A percentile compares a stretch with the other conserved stretches of the same genome.
Conservation (phyloP, 148 eudicot genomes). For the Spergularia marina region DNA sequence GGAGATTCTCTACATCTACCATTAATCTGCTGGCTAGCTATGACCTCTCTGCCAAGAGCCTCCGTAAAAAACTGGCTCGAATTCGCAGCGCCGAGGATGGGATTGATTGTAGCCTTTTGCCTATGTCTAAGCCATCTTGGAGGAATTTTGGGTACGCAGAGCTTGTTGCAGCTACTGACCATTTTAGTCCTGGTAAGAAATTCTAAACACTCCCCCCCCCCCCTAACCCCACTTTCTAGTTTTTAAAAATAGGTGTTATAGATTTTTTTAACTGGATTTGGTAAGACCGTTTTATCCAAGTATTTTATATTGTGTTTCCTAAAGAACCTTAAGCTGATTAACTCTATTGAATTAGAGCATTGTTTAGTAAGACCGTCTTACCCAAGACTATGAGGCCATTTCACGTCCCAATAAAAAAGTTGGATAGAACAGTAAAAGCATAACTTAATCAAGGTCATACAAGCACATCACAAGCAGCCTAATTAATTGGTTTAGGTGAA, state of each 20-base stretch:
- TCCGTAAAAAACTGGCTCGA: slow-evolving; percentile 43
- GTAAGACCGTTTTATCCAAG: not conserved
- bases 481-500: slow-evolving; percentile 14
- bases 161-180: slow-evolving; percentile 65
- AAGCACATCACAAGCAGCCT: not conserved
- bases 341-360: too few species aligned
- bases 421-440: not conserved
- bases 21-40: slow-evolving; percentile 43
- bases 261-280: not conserved
- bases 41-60: slow-evolving; percentile 45
- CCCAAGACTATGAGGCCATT: not conserved
- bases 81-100: slow-evolving; percentile 47
- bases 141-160: slow-evolving; percentile 61
- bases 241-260: too few species aligned
- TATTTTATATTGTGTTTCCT: not conserved
- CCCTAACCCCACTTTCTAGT: too few species aligned
- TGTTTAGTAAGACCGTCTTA: too few species aligned
- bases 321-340: too few species aligned
- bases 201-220: not conserved
- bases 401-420: not conserved
- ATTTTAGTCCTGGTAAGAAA: slow-evolving; percentile 62
- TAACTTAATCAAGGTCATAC: not conserved
- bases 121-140: slow-evolving; percentile 65
- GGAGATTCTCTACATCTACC: slow-evolving; percentile 45
- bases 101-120: slow-evolving; percentile 33